Evolutionary conservation across 768 basidiomycete genomes (phyloP).

Genomic region (Calvatia gigantea): DNA sequence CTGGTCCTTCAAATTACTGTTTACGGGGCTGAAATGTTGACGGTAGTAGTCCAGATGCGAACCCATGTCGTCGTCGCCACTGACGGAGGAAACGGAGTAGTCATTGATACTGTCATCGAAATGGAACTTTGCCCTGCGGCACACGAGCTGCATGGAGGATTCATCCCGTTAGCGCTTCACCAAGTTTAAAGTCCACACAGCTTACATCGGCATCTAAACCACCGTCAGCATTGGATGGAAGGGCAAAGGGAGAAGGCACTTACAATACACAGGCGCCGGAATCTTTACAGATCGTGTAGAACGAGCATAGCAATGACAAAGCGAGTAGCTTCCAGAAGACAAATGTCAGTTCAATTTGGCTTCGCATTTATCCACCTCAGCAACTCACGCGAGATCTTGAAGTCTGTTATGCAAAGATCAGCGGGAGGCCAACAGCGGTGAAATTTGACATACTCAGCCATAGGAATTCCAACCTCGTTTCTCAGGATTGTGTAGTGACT

Average conservation of each 20-base stretch:
- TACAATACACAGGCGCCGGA: constrained; percentile 71
- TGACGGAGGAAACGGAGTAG: constrained; percentile 27
- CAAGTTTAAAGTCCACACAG: neutral
- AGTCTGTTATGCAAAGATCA: neutral
- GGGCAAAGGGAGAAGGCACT: constrained; percentile 17
- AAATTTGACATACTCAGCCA: constrained; percentile 18
- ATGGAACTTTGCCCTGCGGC: constrained; percentile 50
- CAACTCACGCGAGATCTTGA: constrained; percentile 10
- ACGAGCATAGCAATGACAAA: constrained; percentile 69
- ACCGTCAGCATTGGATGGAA: neutral
- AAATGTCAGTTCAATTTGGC: neutral
- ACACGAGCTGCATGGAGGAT: constrained; percentile 40
- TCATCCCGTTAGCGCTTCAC: neutral
- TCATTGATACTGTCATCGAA: constrained; percentile 37
- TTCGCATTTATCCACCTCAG: too few relatives aligned
- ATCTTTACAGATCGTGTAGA: constrained; percentile 73
- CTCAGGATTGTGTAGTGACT: constrained; percentile 54
- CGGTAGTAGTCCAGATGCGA: constrained; percentile 28
- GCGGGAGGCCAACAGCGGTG: neutral
- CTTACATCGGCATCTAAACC: constrained; percentile 11
- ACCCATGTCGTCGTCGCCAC: constrained; percentile 21
- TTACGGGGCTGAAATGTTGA: constrained; percentile 26
- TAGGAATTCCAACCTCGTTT: constrained; percentile 26
- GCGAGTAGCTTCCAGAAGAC: constrained; percentile 25
- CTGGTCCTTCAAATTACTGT: constrained; percentile 21